phyloP scores from a whole-genome alignment of 495 filamentous ascomycete species.

The Tuber magnatum region DNA sequence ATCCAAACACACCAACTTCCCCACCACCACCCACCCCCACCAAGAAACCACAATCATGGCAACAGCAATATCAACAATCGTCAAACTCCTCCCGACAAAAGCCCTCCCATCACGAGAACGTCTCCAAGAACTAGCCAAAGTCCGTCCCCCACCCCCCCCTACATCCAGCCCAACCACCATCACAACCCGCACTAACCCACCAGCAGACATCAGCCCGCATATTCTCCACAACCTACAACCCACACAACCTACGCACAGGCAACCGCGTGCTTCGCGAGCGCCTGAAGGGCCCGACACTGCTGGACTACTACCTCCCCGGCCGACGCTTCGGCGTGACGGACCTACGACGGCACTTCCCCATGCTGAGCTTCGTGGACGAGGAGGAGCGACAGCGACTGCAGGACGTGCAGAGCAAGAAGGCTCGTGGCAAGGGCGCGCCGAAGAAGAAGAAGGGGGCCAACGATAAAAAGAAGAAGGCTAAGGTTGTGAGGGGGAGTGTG shows the following conservation, averaged over 20 bases:
- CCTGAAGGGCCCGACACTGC: constrained; percentile 67
- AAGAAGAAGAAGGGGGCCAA: constrained; percentile 58
- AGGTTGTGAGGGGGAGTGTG: constrained; percentile 3
- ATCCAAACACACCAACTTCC: background rate
- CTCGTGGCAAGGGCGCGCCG: constrained; percentile 77
- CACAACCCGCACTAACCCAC: constrained; percentile 34
- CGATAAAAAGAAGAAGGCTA: constrained; percentile 33
- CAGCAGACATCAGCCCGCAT: constrained; percentile 75
- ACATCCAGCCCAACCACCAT: constrained; percentile 11
- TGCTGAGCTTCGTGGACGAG: constrained; percentile 62
- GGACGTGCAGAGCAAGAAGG: constrained; percentile 56
- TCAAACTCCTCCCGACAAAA: constrained; percentile 3
- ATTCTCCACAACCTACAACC: constrained; percentile 88
- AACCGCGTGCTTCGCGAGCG: constrained; percentile 83
- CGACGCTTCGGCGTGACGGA: constrained; percentile 62
- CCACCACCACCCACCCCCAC: constrained; percentile 16
- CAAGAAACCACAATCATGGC: constrained; percentile 11
- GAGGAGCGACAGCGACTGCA: constrained; percentile 71
- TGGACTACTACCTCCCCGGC: constrained; percentile 74
- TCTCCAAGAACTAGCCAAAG: constrained; percentile 33
- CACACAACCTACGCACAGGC: constrained; percentile 66
- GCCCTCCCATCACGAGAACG: constrained; percentile 21
- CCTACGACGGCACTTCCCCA: constrained; percentile 56
- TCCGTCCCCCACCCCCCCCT: constrained; percentile 21
- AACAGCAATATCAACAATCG: background rate